A percentile compares a stretch with the other conserved stretches of the same genome.
Evolutionary conservation across 495 filamentous ascomycete species (phyloP).

Genomic region (Penicillium canariense): DNA sequence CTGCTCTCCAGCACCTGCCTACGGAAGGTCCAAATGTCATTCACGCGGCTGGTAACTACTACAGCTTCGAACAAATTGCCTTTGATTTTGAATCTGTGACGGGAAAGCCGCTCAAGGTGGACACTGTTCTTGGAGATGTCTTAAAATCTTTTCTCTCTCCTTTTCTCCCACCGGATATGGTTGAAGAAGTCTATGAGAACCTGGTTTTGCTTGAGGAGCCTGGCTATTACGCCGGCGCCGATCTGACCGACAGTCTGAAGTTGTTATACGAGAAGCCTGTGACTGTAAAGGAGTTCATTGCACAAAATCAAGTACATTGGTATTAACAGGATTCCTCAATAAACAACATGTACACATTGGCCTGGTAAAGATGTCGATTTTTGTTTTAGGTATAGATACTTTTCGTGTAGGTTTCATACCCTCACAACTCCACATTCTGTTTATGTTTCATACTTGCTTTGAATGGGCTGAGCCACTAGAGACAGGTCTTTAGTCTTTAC

Average conservation of each 20-base stretch:
- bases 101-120: background rate
- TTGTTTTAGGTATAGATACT: no score
- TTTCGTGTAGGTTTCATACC: no score
- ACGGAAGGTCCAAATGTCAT: background rate
- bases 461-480: no score
- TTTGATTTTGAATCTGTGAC: background rate
- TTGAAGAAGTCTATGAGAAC: conserved; percentile 9
- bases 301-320: background rate
- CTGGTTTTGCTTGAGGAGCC: conserved; percentile 9
- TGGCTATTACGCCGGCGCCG: conserved; percentile 14
- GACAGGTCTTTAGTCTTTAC: no score
- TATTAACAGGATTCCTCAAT: background rate
- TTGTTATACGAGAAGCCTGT: background rate
- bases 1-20: background rate
- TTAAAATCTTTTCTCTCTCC: background rate
- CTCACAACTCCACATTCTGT: no score
- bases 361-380: no score
- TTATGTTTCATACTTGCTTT: no score
- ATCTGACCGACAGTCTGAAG: conserved; percentile 7
- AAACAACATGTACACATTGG: no score
- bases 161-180: background rate
- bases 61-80: background rate
- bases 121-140: background rate
- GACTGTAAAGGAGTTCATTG: background rate
- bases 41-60: background rate